Conservation (phyloP, 208 protist genomes). For the Acanthamoeba sp. region DNA sequence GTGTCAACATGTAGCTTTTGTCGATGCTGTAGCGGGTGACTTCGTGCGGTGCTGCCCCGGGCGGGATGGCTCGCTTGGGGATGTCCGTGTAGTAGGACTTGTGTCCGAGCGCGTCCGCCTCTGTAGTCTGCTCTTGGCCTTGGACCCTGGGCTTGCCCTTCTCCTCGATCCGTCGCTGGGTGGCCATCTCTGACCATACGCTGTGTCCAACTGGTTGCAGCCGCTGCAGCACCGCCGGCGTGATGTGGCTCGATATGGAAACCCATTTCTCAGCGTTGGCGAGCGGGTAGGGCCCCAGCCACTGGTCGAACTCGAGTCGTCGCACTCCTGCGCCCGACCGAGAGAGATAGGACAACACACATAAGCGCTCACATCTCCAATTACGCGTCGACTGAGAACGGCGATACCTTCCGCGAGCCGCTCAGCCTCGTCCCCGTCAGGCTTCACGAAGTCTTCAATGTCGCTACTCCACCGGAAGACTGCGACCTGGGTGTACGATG, state of each 20-base stretch:
- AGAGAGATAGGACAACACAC: no score
- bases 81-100: constrained; percentile 22
- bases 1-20: constrained; percentile 39
- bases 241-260: constrained; percentile 15
- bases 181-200: constrained; percentile 25
- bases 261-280: constrained; percentile 7
- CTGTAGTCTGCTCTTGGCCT: neutral
- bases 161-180: neutral
- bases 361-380: neutral
- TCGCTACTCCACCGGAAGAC: neutral
- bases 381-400: neutral
- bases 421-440: neutral
- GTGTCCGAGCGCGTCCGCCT: neutral
- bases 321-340: neutral
- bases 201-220: constrained; percentile 25
- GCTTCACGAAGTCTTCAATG: neutral
- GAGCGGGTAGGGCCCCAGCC: constrained; percentile 15
- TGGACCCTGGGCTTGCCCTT: neutral
- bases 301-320: constrained; percentile 4
- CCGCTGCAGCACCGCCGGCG: constrained; percentile 1
- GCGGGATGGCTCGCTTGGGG: constrained; percentile 26
- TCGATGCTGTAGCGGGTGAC: constrained; percentile 58
- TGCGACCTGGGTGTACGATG: neutral
- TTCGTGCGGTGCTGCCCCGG: neutral
- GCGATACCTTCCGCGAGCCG: neutral